A percentile compares a stretch with the other conserved stretches of the same genome.
Conservation (phyloP, 73 alveolate genomes). For the Paramecium sonneborni region DNA sequence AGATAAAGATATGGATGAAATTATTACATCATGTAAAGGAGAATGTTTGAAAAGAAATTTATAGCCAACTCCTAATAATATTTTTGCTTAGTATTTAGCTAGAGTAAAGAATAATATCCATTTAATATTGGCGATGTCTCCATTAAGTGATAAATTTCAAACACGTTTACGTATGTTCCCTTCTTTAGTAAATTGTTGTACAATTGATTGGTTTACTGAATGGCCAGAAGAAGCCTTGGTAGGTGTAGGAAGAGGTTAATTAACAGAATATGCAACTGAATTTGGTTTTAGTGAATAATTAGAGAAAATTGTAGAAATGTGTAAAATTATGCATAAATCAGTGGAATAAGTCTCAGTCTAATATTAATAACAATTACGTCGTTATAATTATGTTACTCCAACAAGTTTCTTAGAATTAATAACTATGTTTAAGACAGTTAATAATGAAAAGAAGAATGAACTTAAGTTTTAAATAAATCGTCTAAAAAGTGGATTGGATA, state of each 20-base stretch:
- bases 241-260: constrained; percentile 90
- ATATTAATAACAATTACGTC: constrained; percentile 66
- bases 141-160: constrained; percentile 96
- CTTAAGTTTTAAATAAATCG: constrained; percentile 84
- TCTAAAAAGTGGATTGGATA: constrained; percentile 91
- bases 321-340: constrained; percentile 78
- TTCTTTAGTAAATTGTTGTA: constrained; percentile 98
- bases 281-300: constrained; percentile 23
- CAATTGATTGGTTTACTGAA: constrained; percentile 96
- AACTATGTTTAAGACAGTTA: constrained; percentile 88
- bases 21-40: constrained; percentile 65
- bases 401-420: constrained; percentile 92
- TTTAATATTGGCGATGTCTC: constrained; percentile 98
- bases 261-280: constrained; percentile 57
- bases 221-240: constrained; percentile 97
- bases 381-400: constrained; percentile 91
- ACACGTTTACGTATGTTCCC: constrained; percentile 99
- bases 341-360: constrained; percentile 63
- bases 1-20: constrained; percentile 87
- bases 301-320: constrained; percentile 66
- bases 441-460: constrained; percentile 87
- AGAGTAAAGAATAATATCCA: constrained; percentile 96
- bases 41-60: constrained; percentile 76
- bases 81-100: constrained; percentile 78
- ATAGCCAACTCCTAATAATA: constrained; percentile 70